phyloP scores from a whole-genome alignment of 371 early-diverging fungal species.

The Umbelopsis sp. region DNA sequence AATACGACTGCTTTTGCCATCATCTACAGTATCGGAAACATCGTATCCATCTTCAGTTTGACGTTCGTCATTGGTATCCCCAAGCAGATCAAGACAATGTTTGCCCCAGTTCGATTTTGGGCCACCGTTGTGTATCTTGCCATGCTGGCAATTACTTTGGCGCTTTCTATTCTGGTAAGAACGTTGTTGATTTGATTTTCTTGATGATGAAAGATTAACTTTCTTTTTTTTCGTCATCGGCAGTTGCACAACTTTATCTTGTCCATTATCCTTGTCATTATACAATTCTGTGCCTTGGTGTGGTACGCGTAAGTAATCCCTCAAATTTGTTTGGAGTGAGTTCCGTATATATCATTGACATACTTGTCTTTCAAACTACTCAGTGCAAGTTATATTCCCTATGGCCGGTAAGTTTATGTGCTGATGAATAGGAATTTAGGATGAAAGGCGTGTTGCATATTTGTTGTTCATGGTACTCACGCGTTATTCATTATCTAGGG shows the following conservation, averaged over 20 bases:
- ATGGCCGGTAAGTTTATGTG: conserved; percentile 35
- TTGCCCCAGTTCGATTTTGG: conserved; percentile 66
- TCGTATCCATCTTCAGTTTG: conserved; percentile 82
- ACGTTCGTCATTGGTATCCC: conserved; percentile 87
- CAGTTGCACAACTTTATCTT: conserved; percentile 59
- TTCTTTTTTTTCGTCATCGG: too few species aligned
- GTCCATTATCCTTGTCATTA: conserved; percentile 74
- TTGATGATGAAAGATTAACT: too few species aligned
- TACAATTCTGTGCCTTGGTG: conserved; percentile 85
- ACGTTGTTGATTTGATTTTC: too few species aligned
- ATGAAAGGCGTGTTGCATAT: too few species aligned
- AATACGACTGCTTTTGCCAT: conserved; percentile 80
- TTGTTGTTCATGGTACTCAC: neutral
- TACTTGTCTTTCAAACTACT: neutral
- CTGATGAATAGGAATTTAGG: too few species aligned
- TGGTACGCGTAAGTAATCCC: conserved; percentile 73
- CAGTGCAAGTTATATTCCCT: conserved; percentile 58
- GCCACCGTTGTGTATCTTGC: conserved; percentile 42
- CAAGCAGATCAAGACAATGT: conserved; percentile 85
- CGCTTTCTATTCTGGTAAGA: conserved; percentile 38
- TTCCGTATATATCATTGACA: neutral
- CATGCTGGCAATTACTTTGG: conserved; percentile 36
- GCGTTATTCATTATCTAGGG: conserved; percentile 1
- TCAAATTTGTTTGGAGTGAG: neutral
- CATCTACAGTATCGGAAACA: conserved; percentile 88